Conservation (phyloP, 495 filamentous ascomycete genomes). For the Bathelium albidoporum region DNA sequence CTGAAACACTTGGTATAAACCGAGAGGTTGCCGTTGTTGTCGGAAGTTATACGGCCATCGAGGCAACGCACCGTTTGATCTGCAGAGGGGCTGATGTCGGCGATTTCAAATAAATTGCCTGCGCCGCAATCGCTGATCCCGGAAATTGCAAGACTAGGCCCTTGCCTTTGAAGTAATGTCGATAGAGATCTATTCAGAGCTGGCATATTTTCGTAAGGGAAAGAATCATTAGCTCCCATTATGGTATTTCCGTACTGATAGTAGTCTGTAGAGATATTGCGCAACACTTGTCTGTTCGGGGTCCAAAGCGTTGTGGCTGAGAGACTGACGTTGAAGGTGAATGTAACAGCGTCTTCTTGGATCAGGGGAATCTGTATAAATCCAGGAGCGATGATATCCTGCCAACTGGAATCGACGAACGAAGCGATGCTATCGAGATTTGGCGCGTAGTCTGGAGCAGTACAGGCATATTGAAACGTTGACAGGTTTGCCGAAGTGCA, state of each 20-base stretch:
- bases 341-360: background rate
- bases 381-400: background rate
- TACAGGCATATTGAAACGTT: slow-evolving; percentile 1
- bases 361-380: background rate
- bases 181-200: slow-evolving; percentile 12
- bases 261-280: slow-evolving; percentile 12
- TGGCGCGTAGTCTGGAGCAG: slow-evolving; percentile 4
- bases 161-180: background rate
- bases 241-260: background rate
- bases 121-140: background rate
- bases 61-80: background rate
- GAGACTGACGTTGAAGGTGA: slow-evolving; percentile 5
- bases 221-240: background rate
- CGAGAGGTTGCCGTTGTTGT: background rate
- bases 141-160: background rate
- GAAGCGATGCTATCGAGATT: slow-evolving; percentile 10
- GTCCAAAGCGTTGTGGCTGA: slow-evolving; percentile 10
- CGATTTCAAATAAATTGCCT: slow-evolving; percentile 3
- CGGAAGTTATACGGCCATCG: background rate
- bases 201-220: background rate
- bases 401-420: background rate
- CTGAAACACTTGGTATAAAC: slow-evolving; percentile 7
- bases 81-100: background rate
- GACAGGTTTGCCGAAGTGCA: slow-evolving; percentile 5
- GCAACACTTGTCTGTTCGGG: slow-evolving; percentile 20